Conservation (phyloP, 177 flowering plant genomes). For the Telopea speciosissima region DNA sequence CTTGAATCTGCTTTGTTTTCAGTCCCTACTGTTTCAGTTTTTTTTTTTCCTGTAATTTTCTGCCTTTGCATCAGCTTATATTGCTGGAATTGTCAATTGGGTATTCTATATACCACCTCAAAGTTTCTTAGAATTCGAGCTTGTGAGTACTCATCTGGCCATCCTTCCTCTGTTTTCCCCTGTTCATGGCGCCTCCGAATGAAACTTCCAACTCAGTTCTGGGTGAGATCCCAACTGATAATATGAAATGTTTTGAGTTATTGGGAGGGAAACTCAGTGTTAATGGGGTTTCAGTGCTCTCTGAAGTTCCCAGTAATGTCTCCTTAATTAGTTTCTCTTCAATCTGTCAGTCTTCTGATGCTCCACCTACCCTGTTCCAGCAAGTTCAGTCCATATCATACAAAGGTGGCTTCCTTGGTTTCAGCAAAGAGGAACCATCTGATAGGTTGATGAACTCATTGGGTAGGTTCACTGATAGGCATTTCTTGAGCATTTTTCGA, state of each 20-base stretch:
- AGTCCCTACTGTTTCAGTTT: neutral
- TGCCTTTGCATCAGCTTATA: neutral
- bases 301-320: slow-evolving; percentile 66
- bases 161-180: slow-evolving; percentile 13
- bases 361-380: slow-evolving; percentile 40
- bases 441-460: slow-evolving; percentile 51
- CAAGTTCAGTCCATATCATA: slow-evolving; percentile 35
- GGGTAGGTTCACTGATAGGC: slow-evolving; percentile 50
- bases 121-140: neutral
- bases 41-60: neutral
- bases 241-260: slow-evolving; percentile 30
- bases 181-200: slow-evolving; percentile 38
- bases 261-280: slow-evolving; percentile 42
- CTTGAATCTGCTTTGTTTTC: neutral
- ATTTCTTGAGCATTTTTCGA: slow-evolving; percentile 63
- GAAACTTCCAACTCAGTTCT: slow-evolving; percentile 18
- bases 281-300: slow-evolving; percentile 49
- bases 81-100: too few species aligned
- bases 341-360: slow-evolving; percentile 32
- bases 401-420: slow-evolving; percentile 68
- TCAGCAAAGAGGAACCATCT: slow-evolving; percentile 35
- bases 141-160: neutral
- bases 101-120: neutral
- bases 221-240: slow-evolving; percentile 5
- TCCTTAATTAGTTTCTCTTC: slow-evolving; percentile 41